Percentiles rank a stretch among this genome's conserved stretches.
These are phyloP conservation scores for Sparassis latifolia DNA, from an alignment of 1,284 basidiomycete genomes.

Conservation along the genomic window DNA sequence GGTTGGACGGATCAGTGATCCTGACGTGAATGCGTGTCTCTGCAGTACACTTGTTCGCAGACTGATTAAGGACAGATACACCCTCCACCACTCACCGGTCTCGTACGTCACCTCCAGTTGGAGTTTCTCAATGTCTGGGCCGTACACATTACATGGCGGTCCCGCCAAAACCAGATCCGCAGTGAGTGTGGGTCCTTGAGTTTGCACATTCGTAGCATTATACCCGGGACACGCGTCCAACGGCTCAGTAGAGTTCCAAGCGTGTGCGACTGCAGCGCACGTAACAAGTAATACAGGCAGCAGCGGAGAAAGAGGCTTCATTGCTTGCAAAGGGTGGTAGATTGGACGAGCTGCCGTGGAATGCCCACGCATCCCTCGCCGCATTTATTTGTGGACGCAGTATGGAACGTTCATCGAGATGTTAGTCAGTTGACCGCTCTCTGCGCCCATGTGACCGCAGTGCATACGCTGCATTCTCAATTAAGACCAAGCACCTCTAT, in stretches of 20 bases:
- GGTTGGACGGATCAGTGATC: conserved; percentile 50
- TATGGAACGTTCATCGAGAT: not conserved
- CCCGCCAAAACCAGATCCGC: conserved; percentile 51
- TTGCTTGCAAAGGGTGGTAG: not conserved
- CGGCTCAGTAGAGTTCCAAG: too few species aligned
- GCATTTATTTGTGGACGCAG: too few species aligned
- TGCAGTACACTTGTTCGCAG: conserved; percentile 18
- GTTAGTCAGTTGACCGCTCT: not conserved
- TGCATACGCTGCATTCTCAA: not conserved
- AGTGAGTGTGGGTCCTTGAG: conserved; percentile 34
- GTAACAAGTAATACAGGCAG: too few species aligned
- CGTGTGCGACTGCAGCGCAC: too few species aligned
- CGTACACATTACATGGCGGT: conserved; percentile 56
- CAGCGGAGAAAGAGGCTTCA: too few species aligned
- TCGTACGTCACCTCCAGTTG: conserved; percentile 54
- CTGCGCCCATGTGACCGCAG: not conserved
- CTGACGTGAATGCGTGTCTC: conserved; percentile 67
- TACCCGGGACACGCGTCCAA: conserved; percentile 44
- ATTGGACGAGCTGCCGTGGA: not conserved
- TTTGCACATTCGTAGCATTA: conserved; percentile 33
- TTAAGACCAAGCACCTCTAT: not conserved
- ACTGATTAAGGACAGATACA: not conserved
- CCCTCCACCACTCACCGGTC: conserved; percentile 32
- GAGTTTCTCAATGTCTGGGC: conserved; percentile 47
- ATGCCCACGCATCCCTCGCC: not conserved